Evolutionary conservation across 805 yeast species (phyloP), one percentile per base, ranked within the genome.

Genomic region (Jamesozyma hellenica): DNA sequence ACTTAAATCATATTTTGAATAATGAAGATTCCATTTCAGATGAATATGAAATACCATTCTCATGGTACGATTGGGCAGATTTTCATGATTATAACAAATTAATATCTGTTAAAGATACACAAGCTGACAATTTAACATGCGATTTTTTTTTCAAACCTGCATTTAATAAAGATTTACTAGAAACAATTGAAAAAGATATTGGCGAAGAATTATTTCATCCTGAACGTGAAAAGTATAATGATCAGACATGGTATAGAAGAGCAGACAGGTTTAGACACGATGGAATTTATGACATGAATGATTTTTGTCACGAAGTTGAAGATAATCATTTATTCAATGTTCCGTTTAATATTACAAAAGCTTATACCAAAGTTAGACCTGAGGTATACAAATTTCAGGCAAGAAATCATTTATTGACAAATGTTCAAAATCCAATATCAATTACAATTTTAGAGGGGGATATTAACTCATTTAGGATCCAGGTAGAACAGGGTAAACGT

Each of bases 11-110:
- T 28, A 8, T 28, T 7, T 12, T 28, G 5, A n/a, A n/a, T n/a
- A n/a, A n/a, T n/a, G 4, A 9, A 16, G 17, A 14, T 8, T 4
- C 13, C 4, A 18, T 12, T 3, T 21, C 35, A 11, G 13, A 36
- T 5, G 33, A 36, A 14, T 17, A 17, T 1, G 42, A 48, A 2
- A 46, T 74, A 1, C 71, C 73, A 0, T 74, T 75, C 47, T 73
- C 74, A 38, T 75, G 80, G 81, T 69, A 68, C 36, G 81, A 75
- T 46, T 75, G 78, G 77, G 65, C 65, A 0, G 74, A 73, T 47
- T 56, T 72, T 48, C 61, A 69, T 0, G 50, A 52, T 9, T 56
- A 66, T 37, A 65, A 72, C 47, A 61, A 65, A 31, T 51, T 67
- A 18, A 43, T 65, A 3, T 42, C 61, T 3, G 28, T 47, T 2